phyloP scores from a whole-genome alignment of 2,329 filamentous ascomycete genomes.

The Cryphonectria nitschkei region DNA sequence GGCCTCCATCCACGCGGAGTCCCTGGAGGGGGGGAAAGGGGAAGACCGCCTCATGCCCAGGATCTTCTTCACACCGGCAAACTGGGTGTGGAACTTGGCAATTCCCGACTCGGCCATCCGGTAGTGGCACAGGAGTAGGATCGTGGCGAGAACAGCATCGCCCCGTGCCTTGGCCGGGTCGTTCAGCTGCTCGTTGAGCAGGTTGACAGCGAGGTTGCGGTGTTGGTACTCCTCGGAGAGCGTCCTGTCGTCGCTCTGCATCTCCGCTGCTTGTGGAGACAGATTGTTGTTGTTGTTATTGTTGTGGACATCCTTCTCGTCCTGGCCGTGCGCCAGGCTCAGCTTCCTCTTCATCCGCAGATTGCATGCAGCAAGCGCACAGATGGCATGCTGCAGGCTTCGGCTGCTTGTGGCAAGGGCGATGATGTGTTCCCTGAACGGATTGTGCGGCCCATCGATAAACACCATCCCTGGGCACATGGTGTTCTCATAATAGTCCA shows the following conservation, averaged over 20 bases:
- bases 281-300: slow-evolving; percentile 33
- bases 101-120: slow-evolving; percentile 93
- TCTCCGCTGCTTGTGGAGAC: slow-evolving; percentile 38
- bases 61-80: slow-evolving; percentile 90
- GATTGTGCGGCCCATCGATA: slow-evolving; percentile 84
- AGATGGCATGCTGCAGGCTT: slow-evolving; percentile 90
- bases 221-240: slow-evolving; percentile 84
- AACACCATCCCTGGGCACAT: slow-evolving; percentile 92
- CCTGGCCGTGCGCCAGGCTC: slow-evolving; percentile 55
- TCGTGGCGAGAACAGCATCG: slow-evolving; percentile 85
- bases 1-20: slow-evolving; percentile 87
- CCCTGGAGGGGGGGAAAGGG: slow-evolving; percentile 58
- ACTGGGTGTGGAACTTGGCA: slow-evolving; percentile 90
- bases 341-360: slow-evolving; percentile 80
- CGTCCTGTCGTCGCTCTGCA: slow-evolving; percentile 64
- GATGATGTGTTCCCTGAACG: slow-evolving; percentile 82
- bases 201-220: slow-evolving; percentile 74
- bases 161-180: slow-evolving; percentile 75
- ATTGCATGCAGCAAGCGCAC: slow-evolving; percentile 86
- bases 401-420: slow-evolving; percentile 76
- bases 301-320: slow-evolving; percentile 46
- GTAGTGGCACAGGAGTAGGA: slow-evolving; percentile 87
- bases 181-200: slow-evolving; percentile 82
- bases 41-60: slow-evolving; percentile 71
- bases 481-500: slow-evolving; percentile 92